Evolutionary conservation across 1,284 basidiomycete genomes (phyloP).

Genomic region (Trametes hirsuta): DNA sequence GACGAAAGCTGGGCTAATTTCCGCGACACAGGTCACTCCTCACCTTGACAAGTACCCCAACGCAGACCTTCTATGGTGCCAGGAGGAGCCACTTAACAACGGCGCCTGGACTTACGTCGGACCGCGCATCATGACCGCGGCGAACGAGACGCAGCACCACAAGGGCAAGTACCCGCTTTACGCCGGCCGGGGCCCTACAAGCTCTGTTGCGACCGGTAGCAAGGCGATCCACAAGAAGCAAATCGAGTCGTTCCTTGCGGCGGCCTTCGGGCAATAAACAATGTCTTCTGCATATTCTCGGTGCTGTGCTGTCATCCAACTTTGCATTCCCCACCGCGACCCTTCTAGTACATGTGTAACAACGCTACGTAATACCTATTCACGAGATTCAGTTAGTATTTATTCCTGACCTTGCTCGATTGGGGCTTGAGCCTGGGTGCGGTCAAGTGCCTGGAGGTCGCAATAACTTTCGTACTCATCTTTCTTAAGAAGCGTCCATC

Average conservation of each 20-base stretch:
- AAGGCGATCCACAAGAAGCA: conserved; percentile 91
- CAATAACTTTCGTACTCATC: no score
- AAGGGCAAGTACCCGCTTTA: conserved; percentile 87
- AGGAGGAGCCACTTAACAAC: conserved; percentile 93
- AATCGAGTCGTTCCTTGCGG: conserved; percentile 71
- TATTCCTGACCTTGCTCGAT: not conserved
- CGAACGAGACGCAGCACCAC: conserved; percentile 87
- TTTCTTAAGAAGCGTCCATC: no score
- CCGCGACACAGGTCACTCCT: conserved; percentile 64
- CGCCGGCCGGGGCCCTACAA: conserved; percentile 86
- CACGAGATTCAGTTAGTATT: conserved; percentile 18
- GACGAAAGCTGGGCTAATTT: conserved; percentile 6
- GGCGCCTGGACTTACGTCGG: conserved; percentile 94
- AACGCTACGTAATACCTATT: conserved; percentile 21
- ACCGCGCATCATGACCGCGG: conserved; percentile 84
- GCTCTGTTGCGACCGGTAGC: conserved; percentile 89
- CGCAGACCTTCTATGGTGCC: conserved; percentile 90
- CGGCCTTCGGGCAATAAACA: conserved; percentile 48
- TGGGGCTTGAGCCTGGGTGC: no score
- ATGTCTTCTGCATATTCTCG: not conserved
- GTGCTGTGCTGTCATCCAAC: not conserved
- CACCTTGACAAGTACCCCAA: conserved; percentile 97
- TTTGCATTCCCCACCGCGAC: conserved; percentile 1
- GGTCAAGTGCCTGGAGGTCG: no score
- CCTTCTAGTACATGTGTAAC: conserved; percentile 19